Base-by-base conservation (phyloP, 106 monocot genomes). In the Platanthera guangdongensis region DNA sequence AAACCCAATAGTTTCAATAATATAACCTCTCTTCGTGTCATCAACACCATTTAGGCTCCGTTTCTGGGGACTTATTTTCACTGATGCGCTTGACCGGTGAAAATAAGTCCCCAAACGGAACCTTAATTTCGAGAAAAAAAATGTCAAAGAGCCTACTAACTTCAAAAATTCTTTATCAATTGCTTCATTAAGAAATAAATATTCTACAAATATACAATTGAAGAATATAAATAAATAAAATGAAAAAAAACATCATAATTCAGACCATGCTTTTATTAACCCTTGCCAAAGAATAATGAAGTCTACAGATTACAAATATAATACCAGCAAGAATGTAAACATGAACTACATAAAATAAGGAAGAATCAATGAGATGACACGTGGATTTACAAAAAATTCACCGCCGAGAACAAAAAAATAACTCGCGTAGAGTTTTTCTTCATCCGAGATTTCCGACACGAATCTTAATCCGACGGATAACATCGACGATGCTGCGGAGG, bases 251-350 rank as follows among this genome's bases (percentile, higher is more conserved):
- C 2, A 39, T 39, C 39, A 1, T 1, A 0, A 13, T 5, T 14
- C 55, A 55, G 55, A 55, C 13, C 55, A 55, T 60, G n/a, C 59
- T 19, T 60, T 60, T 60, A 60, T 60, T 60, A 21, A 7, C 59
- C 59, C 59, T 7, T 60, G 59, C 59, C 18, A 60, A 60, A 60
- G 59, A 60, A 60, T 60, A 60, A 60, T 60, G 59, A 60, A 60
- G 21, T 60, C 1, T 21, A 60, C 5, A 60, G 5, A 19, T 21
- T 60, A 60, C 57, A 57, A 57, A 60, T 7, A 19, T 6, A 60
- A 5, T 60, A 9, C 39, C 39, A 39, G 3, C 39, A 39, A 39
- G 1, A 39, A 39, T 39, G 39, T 39, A 39, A 39, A 39, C 39
- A 39, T 39, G 39, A 39, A 39, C 39, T 39, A 39, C 39, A 1